Evolutionary conservation across 768 basidiomycete species (phyloP), one percentile per base, ranked within the genome.

Genomic region (Boletus subcaerulescens): DNA sequence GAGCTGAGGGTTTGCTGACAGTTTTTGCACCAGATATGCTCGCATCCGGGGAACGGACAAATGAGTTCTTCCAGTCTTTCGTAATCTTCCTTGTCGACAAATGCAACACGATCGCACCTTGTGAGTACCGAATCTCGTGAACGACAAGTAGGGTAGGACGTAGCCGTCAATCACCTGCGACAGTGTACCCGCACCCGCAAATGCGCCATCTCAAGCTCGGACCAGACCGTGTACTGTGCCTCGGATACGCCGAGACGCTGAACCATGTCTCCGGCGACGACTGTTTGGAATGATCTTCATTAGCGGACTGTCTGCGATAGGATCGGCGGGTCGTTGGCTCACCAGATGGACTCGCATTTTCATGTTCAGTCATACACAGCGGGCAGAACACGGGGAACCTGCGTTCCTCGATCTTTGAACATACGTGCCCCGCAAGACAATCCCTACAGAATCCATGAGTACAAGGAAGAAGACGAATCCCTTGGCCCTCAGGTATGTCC

Each of bases 301-400:
- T 41, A 60, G 39, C 7, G 29, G 13, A n/a, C 35, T 1, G 18
- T 14, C 4, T 5, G 8, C 15, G 12, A 29, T 40, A 4, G 3
- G 3, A 36, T 17, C 4, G 11, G 14, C 24, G 1, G 36, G 5
- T 12, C 6, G 22, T 14, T 50, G 51, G 8, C 74, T 66, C 61
- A 74, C 76, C 70, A 12, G 70, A 70, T 9, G 70, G 71, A 29
- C 53, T 70, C 3, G 52, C 44, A 6, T 65, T 65, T 14, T 59
- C 57, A 9, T 60, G 60, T 20, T 74, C 74, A 5, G 74, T 67
- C 29, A 74, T 65, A 56, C 87, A 87, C 20, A 77, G 53, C 2
- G 86, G 87, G 60, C 86, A 88, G 17, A 78, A 65, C 24, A 87
- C 78, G 1, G 86, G 86, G 46, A 77, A 86, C 22, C 69, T 74